These are phyloP conservation scores for Chiua virens DNA, from an alignment of 768 basidiomycete species.

Conservation along the genomic window DNA sequence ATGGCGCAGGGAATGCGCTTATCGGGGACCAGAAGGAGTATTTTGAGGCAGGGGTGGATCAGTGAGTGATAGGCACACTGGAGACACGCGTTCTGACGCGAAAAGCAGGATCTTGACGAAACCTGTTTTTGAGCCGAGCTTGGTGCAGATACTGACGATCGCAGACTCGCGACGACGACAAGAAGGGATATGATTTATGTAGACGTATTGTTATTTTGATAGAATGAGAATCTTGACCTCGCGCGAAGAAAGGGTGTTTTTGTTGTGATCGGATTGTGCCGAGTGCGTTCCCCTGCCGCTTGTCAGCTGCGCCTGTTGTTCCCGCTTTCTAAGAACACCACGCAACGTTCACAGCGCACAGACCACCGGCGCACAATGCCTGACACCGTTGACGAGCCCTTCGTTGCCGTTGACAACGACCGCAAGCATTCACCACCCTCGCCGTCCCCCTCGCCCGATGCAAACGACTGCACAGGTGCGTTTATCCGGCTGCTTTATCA, in stretches of 20 bases:
- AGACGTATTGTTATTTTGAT: not conserved
- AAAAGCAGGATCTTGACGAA: slow-evolving; percentile 69
- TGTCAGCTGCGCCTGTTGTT: slow-evolving; percentile 34
- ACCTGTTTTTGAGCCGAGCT: slow-evolving; percentile 64
- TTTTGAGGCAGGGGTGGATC: slow-evolving; percentile 70
- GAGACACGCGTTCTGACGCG: not conserved
- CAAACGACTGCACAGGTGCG: slow-evolving; percentile 43
- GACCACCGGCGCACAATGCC: slow-evolving; percentile 30
- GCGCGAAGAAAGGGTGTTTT: slow-evolving; percentile 8
- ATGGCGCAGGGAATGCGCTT: slow-evolving; percentile 49
- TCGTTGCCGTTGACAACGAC: slow-evolving; percentile 12
- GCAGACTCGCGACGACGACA: slow-evolving; percentile 41
- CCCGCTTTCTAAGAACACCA: slow-evolving; percentile 24
- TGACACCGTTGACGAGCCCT: slow-evolving; percentile 24
- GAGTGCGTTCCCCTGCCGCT: slow-evolving; percentile 30
- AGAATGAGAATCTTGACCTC: slow-evolving; percentile 5
- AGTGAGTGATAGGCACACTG: slow-evolving; percentile 43
- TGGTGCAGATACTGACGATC: slow-evolving; percentile 41
- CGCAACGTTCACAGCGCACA: slow-evolving; percentile 30
- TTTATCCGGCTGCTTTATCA: slow-evolving; percentile 31
- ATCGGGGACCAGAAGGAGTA: slow-evolving; percentile 72
- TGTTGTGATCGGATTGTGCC: slow-evolving; percentile 35
- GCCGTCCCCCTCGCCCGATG: slow-evolving; percentile 46
- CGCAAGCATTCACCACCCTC: slow-evolving; percentile 25
- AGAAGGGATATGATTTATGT: not conserved